Percentiles rank a stretch among this genome's conserved stretches.
Conservation (phyloP, 768 basidiomycete genomes). For the Cystofilobasidium bisporidii region DNA sequence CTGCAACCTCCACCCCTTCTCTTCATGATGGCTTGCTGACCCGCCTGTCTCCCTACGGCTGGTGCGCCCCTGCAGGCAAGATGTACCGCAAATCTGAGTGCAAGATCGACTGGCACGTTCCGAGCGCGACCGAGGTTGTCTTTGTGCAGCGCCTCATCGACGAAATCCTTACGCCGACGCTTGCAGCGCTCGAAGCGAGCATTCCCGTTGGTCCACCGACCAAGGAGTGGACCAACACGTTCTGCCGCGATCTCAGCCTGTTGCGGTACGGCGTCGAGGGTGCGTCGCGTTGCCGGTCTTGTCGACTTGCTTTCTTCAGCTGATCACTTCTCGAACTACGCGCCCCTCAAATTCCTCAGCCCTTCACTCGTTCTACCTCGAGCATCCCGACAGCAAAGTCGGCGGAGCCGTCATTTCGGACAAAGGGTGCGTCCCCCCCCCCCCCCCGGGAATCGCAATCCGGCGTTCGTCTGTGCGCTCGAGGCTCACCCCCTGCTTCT, state of each 20-base stretch:
- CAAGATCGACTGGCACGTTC: constrained; percentile 75
- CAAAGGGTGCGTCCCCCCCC: constrained; percentile 1
- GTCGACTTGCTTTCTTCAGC: constrained; percentile 61
- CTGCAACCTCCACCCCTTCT: too few species aligned
- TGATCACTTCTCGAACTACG: background rate
- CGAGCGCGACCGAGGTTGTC: constrained; percentile 57
- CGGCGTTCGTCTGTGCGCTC: too few species aligned
- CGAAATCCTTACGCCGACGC: constrained; percentile 56
- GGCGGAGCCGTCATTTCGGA: constrained; percentile 13
- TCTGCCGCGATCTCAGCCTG: constrained; percentile 23
- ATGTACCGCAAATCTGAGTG: constrained; percentile 61
- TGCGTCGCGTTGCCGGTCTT: constrained; percentile 46
- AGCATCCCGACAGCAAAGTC: constrained; percentile 30
- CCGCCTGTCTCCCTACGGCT: background rate
- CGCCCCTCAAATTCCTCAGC: background rate
- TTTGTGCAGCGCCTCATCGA: constrained; percentile 63
- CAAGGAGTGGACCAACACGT: constrained; percentile 58
- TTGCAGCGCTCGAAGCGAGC: constrained; percentile 53
- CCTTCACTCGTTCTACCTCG: constrained; percentile 15
- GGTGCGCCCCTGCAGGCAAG: constrained; percentile 43
- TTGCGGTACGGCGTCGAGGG: constrained; percentile 36
- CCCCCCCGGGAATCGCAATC: too few species aligned
- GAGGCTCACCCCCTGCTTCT: constrained; percentile 22
- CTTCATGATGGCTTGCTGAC: background rate
- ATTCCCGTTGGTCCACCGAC: constrained; percentile 47